Conservation (phyloP, 768 basidiomycete species). For the Leucocoprinus birnbaumii region DNA sequence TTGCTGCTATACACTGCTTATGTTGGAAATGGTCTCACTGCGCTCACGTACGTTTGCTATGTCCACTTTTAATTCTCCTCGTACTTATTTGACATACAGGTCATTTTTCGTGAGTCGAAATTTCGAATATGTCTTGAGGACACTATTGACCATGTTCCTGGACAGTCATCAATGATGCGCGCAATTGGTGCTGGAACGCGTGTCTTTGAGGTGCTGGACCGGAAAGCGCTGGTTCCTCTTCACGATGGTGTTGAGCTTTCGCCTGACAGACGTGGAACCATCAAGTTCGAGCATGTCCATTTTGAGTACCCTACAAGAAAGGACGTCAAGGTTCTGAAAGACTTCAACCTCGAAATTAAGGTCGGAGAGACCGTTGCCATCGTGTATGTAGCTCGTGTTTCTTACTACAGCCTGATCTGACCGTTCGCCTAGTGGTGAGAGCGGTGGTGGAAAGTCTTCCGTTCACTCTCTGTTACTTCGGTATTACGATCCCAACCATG, state of each 20-base stretch:
- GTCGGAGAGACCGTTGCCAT: slow-evolving; percentile 89
- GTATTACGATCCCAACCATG: slow-evolving; percentile 87
- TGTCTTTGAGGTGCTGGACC: slow-evolving; percentile 91
- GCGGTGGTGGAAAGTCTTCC: slow-evolving; percentile 93
- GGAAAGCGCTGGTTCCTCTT: slow-evolving; percentile 70
- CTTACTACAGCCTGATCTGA: neutral
- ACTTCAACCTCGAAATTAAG: slow-evolving; percentile 76
- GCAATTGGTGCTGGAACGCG: slow-evolving; percentile 91
- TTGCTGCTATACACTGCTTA: slow-evolving; percentile 89
- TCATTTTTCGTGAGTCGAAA: slow-evolving; percentile 46
- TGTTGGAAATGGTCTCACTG: slow-evolving; percentile 76
- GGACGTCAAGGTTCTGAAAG: slow-evolving; percentile 77
- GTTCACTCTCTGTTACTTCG: slow-evolving; percentile 83
- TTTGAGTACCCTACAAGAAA: slow-evolving; percentile 91
- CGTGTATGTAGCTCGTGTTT: slow-evolving; percentile 59
- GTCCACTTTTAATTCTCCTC: neutral
- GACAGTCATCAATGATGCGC: slow-evolving; percentile 90
- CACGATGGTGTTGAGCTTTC: slow-evolving; percentile 56
- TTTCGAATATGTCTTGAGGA: slow-evolving; percentile 19
- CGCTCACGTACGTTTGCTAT: slow-evolving; percentile 59
- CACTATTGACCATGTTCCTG: neutral
- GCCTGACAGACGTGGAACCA: slow-evolving; percentile 55
- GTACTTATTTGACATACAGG: slow-evolving; percentile 23
- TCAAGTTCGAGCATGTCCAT: slow-evolving; percentile 79
- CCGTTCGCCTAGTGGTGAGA: slow-evolving; percentile 64